Evolutionary conservation across 805 yeast genomes (phyloP), one percentile per base, ranked within the genome.

Genomic region (Candida berthetii): DNA sequence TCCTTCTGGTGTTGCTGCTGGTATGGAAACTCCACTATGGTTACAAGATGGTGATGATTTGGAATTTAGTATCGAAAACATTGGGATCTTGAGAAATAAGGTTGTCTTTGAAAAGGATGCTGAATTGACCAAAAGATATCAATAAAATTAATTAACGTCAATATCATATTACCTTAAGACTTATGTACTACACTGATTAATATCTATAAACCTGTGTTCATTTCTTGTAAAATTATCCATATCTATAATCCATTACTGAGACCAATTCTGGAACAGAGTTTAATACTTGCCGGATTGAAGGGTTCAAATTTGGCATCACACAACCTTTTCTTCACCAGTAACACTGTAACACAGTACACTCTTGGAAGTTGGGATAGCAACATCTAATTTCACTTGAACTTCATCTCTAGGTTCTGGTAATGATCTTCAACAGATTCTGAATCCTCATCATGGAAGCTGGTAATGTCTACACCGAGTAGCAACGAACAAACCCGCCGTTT

Each of bases 311-410:
- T 4, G 81, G 74, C 59, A 86, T 70, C 95, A 91, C 84, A 57
- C 79, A 93, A 61, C 50, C 24, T 3, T 36, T 32, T 37, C 56
- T 55, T 37, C 62, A 43, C 5, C 39, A 14, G 1, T 35, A 39
- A 34, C 54, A 55, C 3, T 53, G 51, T n/a, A n/a, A n/a, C 2
- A 45, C 44, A 22, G 29, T 3, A 58, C 36, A 16, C 49, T 46
- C 3, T 41, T 40, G 1, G 71, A 83, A 14, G 95, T 78, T 40
- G 98, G 64, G n/a, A n/a, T n/a, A 17, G 76, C 76, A 3, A 87
- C 82, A 61, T 91, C 99, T n/a, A 88, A 71, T 38, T 66, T 60
- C 2, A 89, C 88, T 60, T 91, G 99, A 7, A 74, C 74, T 52
- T 84, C 93, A 54, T 88, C 96, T 39, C 63, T 64, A 54, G 85